Percentiles rank a stretch among this genome's conserved stretches.
Evolutionary conservation across 305 asterid species (phyloP).

Genomic region (Rubia peregrina): DNA sequence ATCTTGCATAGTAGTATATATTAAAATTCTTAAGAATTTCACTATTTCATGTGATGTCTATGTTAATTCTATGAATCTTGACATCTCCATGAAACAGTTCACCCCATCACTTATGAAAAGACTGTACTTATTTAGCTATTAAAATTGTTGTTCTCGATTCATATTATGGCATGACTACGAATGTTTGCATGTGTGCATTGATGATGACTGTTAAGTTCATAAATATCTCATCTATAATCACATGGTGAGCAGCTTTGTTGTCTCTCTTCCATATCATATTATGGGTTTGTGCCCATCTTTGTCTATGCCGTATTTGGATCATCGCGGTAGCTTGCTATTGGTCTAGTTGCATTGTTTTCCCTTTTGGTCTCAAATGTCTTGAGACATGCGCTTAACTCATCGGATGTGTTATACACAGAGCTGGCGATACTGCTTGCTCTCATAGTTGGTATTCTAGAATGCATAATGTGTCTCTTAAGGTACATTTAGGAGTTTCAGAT

Average conservation of each 20-base stretch:
- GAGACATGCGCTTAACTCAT: conserved; percentile 69
- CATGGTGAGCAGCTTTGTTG: conserved; percentile 7
- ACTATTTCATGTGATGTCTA: not conserved
- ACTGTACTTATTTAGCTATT: not conserved
- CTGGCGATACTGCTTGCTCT: conserved; percentile 90
- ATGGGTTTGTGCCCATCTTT: conserved; percentile 95
- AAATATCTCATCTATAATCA: not conserved
- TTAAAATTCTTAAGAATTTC: not conserved
- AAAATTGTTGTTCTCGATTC: not conserved
- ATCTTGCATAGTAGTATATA: too few relatives aligned
- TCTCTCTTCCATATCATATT: conserved; percentile 43
- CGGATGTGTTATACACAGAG: conserved; percentile 81
- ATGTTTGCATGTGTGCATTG: not conserved
- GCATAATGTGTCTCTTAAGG: conserved; percentile 89
- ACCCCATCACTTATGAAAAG: too few relatives aligned
- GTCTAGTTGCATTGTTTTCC: conserved; percentile 95
- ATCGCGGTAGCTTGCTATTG: conserved; percentile 97
- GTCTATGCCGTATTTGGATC: conserved; percentile 90
- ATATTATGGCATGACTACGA: not conserved
- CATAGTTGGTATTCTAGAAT: conserved; percentile 92
- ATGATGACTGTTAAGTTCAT: not conserved
- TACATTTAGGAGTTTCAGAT: conserved; percentile 22
- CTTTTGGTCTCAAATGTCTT: conserved; percentile 87
- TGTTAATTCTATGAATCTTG: not conserved
- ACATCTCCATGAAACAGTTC: too few relatives aligned